phyloP scores from a whole-genome alignment of 495 filamentous ascomycete genomes.

The Hypoxylon crocopeplum region DNA sequence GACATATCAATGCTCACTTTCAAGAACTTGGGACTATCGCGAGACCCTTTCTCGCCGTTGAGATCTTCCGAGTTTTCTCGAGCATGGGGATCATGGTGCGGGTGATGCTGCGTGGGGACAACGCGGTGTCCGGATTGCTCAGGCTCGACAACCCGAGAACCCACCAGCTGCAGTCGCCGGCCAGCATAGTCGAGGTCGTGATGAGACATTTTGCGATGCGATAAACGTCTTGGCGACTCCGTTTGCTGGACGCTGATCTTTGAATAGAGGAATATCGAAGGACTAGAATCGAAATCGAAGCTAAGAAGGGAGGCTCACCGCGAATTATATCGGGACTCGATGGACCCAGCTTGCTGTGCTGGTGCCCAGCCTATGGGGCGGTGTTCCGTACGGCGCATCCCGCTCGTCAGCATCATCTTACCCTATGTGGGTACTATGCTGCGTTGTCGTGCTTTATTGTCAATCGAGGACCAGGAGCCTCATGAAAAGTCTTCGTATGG shows the following conservation, averaged over 20 bases:
- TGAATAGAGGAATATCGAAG: neutral
- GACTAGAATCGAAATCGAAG: constrained; percentile 2
- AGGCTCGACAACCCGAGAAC: constrained; percentile 30
- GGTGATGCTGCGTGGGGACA: constrained; percentile 19
- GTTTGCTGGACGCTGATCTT: constrained; percentile 2
- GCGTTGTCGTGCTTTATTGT: constrained; percentile 25
- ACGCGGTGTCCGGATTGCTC: constrained; percentile 22
- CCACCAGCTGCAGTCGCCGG: constrained; percentile 25
- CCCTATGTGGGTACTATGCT: constrained; percentile 30
- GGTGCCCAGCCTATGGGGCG: constrained; percentile 30
- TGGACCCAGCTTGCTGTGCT: constrained; percentile 15
- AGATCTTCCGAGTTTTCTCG: constrained; percentile 9
- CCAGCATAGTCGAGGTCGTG: constrained; percentile 30
- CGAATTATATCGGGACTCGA: constrained; percentile 28
- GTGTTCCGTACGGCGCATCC: constrained; percentile 10
- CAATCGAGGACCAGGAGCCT: constrained; percentile 26
- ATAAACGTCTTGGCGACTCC: neutral
- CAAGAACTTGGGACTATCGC: constrained; percentile 19
- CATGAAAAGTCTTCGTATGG: constrained; percentile 14
- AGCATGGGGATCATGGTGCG: constrained; percentile 12
- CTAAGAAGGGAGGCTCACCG: constrained; percentile 33
- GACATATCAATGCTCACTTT: constrained; percentile 16
- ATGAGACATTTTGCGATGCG: constrained; percentile 12
- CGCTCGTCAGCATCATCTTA: constrained; percentile 16
- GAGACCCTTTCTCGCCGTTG: constrained; percentile 1